Evolutionary conservation across 2,329 filamentous ascomycete genomes (phyloP).

Genomic region (Colletotrichum tanaceti): DNA sequence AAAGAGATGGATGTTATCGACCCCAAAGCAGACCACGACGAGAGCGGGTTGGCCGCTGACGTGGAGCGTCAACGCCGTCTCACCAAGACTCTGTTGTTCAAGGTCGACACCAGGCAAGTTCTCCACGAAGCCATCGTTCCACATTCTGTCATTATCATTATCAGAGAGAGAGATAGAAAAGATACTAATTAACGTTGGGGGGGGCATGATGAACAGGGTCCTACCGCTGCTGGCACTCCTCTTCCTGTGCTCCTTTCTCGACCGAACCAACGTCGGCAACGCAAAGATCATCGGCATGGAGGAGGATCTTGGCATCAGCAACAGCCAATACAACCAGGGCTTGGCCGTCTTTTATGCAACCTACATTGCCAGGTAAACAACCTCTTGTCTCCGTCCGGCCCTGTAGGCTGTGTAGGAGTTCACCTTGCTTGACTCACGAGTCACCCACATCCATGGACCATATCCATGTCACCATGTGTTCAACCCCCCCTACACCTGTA

Average conservation of each 20-base stretch:
- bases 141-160: no score
- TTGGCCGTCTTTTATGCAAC: constrained; percentile 74
- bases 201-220: constrained; percentile 60
- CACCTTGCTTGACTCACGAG: no score
- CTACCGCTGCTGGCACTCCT: constrained; percentile 72
- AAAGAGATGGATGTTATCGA: constrained; percentile 37
- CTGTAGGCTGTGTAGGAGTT: no score
- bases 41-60: constrained; percentile 40
- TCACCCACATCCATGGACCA: no score
- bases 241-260: constrained; percentile 73
- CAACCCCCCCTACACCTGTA: no score
- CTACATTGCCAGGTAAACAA: constrained; percentile 66
- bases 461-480: no score
- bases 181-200: no score
- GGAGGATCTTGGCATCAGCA: constrained; percentile 65
- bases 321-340: constrained; percentile 72
- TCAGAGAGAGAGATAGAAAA: no score
- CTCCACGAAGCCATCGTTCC: no score
- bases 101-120: constrained; percentile 46
- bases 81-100: constrained; percentile 45
- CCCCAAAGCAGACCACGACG: constrained; percentile 41
- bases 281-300: constrained; percentile 74
- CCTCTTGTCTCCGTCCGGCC: background rate
- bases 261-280: constrained; percentile 80
- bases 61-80: constrained; percentile 38